These are phyloP conservation scores for Cronartium quercuum DNA, from an alignment of 1,284 basidiomycete genomes.

Conservation along the genomic window DNA sequence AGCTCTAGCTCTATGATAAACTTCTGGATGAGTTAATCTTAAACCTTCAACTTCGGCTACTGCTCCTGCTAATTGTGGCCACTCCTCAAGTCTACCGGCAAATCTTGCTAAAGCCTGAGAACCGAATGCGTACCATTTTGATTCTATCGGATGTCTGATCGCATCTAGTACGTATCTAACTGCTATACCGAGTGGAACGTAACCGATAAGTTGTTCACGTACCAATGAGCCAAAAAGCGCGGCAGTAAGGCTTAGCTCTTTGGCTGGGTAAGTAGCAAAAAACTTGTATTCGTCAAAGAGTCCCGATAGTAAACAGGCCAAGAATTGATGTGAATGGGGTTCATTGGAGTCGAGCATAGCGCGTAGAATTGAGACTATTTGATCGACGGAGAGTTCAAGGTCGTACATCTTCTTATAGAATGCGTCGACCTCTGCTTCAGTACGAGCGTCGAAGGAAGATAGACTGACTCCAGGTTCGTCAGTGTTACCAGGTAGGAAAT, in stretches of 20 bases:
- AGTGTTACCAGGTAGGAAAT: slow-evolving; percentile 70
- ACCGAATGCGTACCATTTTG: slow-evolving; percentile 93
- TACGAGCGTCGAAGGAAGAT: slow-evolving; percentile 76
- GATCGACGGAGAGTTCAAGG: slow-evolving; percentile 80
- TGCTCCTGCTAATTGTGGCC: slow-evolving; percentile 87
- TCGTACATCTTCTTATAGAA: slow-evolving; percentile 99
- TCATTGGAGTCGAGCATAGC: slow-evolving; percentile 76
- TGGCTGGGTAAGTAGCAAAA: slow-evolving; percentile 92
- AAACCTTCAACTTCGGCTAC: slow-evolving; percentile 81
- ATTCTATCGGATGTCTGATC: slow-evolving; percentile 71
- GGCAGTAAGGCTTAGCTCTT: slow-evolving; percentile 91
- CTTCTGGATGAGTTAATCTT: slow-evolving; percentile 75
- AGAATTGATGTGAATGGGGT: slow-evolving; percentile 83
- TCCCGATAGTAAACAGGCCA: slow-evolving; percentile 98
- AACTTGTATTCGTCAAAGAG: slow-evolving; percentile 99
- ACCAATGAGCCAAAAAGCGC: slow-evolving; percentile 95
- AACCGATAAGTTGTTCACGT: slow-evolving; percentile 86
- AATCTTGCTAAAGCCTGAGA: slow-evolving; percentile 83
- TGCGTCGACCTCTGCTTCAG: slow-evolving; percentile 85
- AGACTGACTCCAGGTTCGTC: slow-evolving; percentile 92
- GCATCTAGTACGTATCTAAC: slow-evolving; percentile 96
- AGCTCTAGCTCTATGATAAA: slow-evolving; percentile 67
- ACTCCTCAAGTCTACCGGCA: slow-evolving; percentile 79
- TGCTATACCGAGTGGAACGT: slow-evolving; percentile 90
- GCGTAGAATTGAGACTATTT: slow-evolving; percentile 80